These are phyloP conservation scores for Trypanosoma avium DNA, from an alignment of 208 protist genomes.

Conservation along the genomic window DNA sequence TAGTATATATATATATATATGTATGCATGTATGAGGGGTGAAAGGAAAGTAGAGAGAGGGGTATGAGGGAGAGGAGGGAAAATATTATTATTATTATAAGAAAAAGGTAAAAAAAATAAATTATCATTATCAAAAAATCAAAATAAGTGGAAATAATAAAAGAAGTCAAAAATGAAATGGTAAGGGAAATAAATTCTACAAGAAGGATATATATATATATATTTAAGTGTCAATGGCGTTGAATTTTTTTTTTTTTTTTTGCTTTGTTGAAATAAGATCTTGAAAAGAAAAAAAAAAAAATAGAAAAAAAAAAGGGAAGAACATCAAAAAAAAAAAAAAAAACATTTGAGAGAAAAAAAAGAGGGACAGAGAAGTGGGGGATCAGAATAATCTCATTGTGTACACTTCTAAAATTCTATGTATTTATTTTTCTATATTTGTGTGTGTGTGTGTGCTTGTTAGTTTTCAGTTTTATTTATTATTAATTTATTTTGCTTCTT, in stretches of 20 bases:
- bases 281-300: conserved; percentile 15
- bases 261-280: neutral
- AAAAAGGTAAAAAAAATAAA: too few relatives aligned
- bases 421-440: conserved; percentile 1
- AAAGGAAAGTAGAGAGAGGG: too few relatives aligned
- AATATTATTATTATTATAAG: too few relatives aligned
- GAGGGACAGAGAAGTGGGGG: neutral
- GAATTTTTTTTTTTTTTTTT: too few relatives aligned
- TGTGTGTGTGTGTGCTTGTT: neutral
- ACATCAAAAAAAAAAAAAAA: conserved; percentile 11
- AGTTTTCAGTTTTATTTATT: neutral
- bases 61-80: too few relatives aligned
- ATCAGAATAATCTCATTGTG: too few relatives aligned
- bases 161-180: too few relatives aligned
- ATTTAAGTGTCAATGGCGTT: conserved; percentile 36
- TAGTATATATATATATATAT: too few relatives aligned
- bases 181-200: too few relatives aligned
- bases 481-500: conserved; percentile 25
- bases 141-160: too few relatives aligned
- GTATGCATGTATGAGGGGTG: too few relatives aligned
- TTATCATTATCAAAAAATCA: too few relatives aligned
- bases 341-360: neutral
- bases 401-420: neutral
- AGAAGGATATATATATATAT: conserved; percentile 1
- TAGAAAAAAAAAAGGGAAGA: conserved; percentile 7